These are phyloP conservation scores for Aspergillus quadricinctus DNA, from an alignment of 2,329 filamentous ascomycete species.

Conservation along the genomic window DNA sequence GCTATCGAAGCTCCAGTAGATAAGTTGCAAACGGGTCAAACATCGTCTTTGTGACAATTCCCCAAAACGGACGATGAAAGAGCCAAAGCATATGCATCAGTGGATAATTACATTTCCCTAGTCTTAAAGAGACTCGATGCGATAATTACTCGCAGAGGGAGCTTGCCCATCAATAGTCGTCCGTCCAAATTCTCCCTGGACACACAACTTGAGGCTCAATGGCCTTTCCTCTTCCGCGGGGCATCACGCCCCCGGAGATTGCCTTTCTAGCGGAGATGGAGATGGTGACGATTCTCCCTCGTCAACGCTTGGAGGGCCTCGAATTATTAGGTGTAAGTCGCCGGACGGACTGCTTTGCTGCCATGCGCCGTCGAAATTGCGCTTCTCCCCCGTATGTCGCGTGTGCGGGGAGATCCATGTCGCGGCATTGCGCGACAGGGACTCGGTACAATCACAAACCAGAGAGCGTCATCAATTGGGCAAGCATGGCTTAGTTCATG, in stretches of 20 bases:
- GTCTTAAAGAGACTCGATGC: neutral
- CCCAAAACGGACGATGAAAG: neutral
- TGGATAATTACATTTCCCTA: neutral
- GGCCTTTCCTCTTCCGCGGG: constrained; percentile 59
- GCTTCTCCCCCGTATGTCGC: neutral
- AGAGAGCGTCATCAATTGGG: neutral
- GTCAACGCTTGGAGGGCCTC: constrained; percentile 82
- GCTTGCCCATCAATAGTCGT: neutral
- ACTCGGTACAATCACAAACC: neutral
- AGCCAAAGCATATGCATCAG: neutral
- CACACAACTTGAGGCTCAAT: constrained; percentile 34
- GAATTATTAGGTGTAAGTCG: constrained; percentile 75
- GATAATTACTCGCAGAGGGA: neutral
- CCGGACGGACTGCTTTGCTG: neutral
- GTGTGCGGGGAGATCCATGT: neutral
- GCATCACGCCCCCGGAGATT: constrained; percentile 80
- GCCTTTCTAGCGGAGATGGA: constrained; percentile 98
- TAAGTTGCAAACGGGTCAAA: constrained; percentile 33
- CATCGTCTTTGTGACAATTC: constrained; percentile 14
- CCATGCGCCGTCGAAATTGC: neutral
- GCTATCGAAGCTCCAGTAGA: neutral
- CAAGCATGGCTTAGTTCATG: neutral
- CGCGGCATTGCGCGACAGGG: neutral
- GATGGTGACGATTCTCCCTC: constrained; percentile 84
- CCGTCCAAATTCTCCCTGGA: neutral